A percentile compares a stretch with the other conserved stretches of the same genome.
Evolutionary conservation across 331 rosid genomes (phyloP).

Genomic region (Spiraea crenata): DNA sequence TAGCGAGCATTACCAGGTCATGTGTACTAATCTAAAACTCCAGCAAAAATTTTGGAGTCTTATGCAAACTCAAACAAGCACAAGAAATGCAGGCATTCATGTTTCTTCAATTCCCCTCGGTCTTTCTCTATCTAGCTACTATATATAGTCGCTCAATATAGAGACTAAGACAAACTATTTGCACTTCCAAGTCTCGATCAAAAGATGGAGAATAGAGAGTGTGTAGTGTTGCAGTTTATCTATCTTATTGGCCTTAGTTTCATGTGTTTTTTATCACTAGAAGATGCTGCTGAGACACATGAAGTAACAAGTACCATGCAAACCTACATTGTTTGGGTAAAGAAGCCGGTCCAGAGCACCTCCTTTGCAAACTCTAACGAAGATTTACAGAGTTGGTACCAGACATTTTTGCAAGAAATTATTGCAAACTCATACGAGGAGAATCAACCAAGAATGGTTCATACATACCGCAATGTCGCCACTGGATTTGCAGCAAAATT

Average conservation of each 20-base stretch:
- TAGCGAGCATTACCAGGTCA: too few relatives aligned
- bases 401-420: constrained; percentile 16
- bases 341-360: constrained; percentile 18
- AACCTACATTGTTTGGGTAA: constrained; percentile 49
- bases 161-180: neutral
- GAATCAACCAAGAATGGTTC: constrained; percentile 21
- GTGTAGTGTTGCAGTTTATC: neutral
- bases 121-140: neutral
- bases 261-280: neutral
- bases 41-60: too few relatives aligned
- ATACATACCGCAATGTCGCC: constrained; percentile 38
- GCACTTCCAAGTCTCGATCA: neutral
- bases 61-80: neutral
- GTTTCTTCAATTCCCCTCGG: too few relatives aligned
- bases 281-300: neutral
- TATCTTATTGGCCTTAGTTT: neutral
- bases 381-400: constrained; percentile 30
- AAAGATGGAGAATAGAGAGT: constrained; percentile 18
- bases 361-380: constrained; percentile 22
- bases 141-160: neutral
- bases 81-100: neutral
- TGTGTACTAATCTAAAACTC: neutral
- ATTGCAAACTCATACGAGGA: neutral
- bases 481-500: constrained; percentile 51
- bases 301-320: neutral